Conservation (phyloP, 2,329 filamentous ascomycete species). For the Cladosporium sphaerospermum region DNA sequence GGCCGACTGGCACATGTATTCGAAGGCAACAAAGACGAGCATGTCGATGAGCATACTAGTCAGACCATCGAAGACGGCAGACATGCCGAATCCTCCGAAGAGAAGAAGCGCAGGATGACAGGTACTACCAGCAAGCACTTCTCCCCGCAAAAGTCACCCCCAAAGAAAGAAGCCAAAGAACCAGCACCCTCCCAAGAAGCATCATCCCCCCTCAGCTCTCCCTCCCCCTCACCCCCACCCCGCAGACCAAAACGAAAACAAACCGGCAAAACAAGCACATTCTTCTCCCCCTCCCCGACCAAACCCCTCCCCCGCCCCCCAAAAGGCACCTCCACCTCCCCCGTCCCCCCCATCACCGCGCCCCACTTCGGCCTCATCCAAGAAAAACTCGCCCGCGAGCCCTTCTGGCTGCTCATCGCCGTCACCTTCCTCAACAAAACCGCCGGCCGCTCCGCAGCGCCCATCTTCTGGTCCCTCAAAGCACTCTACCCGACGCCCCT, state of each 20-base stretch:
- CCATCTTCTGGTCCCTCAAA: conserved; percentile 65
- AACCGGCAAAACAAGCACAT: conserved; percentile 25
- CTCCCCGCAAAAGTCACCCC: conserved; percentile 15
- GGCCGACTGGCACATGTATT: no score
- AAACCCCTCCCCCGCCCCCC: conserved; percentile 16
- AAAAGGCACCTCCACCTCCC: conserved; percentile 40
- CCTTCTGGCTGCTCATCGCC: conserved; percentile 75
- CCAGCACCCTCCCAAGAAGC: not conserved
- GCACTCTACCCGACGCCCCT: conserved; percentile 60
- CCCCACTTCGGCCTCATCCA: conserved; percentile 73
- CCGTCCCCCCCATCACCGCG: conserved; percentile 61
- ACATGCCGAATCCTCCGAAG: no score
- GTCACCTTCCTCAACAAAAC: conserved; percentile 83
- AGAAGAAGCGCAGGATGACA: conserved; percentile 28
- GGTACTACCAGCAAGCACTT: conserved; percentile 30
- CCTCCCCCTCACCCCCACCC: not conserved
- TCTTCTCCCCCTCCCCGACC: conserved; percentile 22
- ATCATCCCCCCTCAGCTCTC: not conserved
- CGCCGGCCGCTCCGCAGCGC: conserved; percentile 65
- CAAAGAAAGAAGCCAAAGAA: not conserved
- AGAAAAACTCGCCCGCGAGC: conserved; percentile 66
- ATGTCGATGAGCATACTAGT: no score
- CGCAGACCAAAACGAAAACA: conserved; percentile 7
- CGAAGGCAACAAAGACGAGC: not conserved
- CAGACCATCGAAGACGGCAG: no score